Evolutionary conservation across 805 yeast genomes (phyloP), one percentile per base, ranked within the genome.

Genomic region (Candida koratica): DNA sequence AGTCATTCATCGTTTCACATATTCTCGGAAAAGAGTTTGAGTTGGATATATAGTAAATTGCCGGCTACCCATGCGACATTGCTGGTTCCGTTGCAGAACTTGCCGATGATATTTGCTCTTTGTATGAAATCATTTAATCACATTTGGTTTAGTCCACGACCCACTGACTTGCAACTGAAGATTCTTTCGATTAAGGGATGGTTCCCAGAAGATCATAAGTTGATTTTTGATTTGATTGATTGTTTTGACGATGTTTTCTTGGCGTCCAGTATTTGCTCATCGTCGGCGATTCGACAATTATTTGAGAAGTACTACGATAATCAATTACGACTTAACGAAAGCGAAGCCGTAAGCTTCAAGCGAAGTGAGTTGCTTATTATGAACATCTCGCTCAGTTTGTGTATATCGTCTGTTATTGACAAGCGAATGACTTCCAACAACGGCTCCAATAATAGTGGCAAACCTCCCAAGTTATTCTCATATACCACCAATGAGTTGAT

Each of bases 1-100:
- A 47, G 56, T 16, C 71, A 65, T 37, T 60, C 67, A 13, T 52
- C 57, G 19, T 41, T 61, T 43, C 53, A 59, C 35, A 55, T 64
- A 5, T 58, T 65, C 34, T 59, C 67, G 3, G 50, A 54, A 14
- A 58, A 58, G 32, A 59, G 65, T 24, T 36, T 62, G 34, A 51
- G 47, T 20, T 64, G 61, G 60, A 56, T 66, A 24, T 50, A 47
- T 18, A 41, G 36, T 5, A 47, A 51, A 22, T 38, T 65, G 5
- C 61, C 64, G 1, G 43, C 48, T 3, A 49, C 45, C 3, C 41
- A 53, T 16, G 42, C 38, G 3, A 35, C 50, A 13, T 38, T 55
- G 15, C 38, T 58, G 6, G 28, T 39, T 4, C 69, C 71, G 5
- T 39, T 66, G n/a, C 42, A 48, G 13, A 60, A 60, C 36, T 38